phyloP scores from a whole-genome alignment of 139 green algal genomes.

The Yamagishiella unicocca region DNA sequence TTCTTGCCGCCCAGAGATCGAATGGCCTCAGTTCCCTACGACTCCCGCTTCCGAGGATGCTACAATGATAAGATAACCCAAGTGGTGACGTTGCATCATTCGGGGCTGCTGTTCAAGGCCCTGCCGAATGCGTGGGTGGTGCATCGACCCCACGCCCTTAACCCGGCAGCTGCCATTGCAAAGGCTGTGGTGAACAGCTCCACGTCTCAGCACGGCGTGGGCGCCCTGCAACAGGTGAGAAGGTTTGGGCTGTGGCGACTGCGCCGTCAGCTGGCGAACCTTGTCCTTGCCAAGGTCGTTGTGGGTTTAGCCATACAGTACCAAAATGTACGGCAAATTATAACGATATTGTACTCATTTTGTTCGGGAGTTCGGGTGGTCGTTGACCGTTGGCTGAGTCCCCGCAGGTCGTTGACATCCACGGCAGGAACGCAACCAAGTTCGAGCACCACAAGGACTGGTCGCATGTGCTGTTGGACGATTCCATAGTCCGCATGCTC shows the following conservation, averaged over 20 bases:
- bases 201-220: constrained; percentile 3
- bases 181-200: not conserved
- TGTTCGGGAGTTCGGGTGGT: too few relatives aligned
- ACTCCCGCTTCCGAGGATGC: constrained; percentile 34
- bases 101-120: not conserved
- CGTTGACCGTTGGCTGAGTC: too few relatives aligned
- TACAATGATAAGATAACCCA: constrained; percentile 49
- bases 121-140: constrained; percentile 42
- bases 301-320: too few relatives aligned
- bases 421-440: constrained; percentile 14
- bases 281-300: too few relatives aligned
- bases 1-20: not conserved
- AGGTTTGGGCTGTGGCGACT: not conserved
- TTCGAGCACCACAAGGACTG: constrained; percentile 51
- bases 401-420: not conserved
- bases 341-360: too few relatives aligned
- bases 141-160: constrained; percentile 26
- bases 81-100: constrained; percentile 17
- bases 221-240: constrained; percentile 3
- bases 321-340: too few relatives aligned
- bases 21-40: not conserved
- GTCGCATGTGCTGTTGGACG: constrained; percentile 39
- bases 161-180: constrained; percentile 7
- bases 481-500: constrained; percentile 26
- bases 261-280: too few relatives aligned